Conservation (phyloP, 192 early-diverging fungal species). For the Entomortierella parvispora region DNA sequence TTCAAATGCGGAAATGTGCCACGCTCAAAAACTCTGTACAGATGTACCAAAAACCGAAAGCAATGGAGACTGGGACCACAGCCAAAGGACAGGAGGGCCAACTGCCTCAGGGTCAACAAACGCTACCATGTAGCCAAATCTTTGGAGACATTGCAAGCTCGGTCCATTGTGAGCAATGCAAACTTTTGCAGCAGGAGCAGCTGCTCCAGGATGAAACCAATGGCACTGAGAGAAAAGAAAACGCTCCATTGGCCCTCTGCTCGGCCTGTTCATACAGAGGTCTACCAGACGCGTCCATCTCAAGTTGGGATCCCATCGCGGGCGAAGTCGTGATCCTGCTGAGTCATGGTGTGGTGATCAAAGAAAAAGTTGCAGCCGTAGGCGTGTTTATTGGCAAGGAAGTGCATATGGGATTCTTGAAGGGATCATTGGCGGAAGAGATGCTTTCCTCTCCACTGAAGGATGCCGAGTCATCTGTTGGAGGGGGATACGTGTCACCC, state of each 20-base stretch:
- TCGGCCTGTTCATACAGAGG: conserved; percentile 31
- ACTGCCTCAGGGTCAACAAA: too few relatives aligned
- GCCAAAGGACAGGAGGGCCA: not conserved
- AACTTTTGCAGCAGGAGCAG: not conserved
- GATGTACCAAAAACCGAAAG: conserved; percentile 5
- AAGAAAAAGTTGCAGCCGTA: conserved; percentile 39
- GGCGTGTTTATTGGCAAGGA: conserved; percentile 51
- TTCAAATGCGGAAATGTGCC: conserved; percentile 34
- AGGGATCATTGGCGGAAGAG: conserved; percentile 37
- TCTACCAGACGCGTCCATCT: conserved; percentile 31
- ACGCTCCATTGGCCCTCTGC: conserved; percentile 10
- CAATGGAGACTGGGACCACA: not conserved
- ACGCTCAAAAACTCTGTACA: conserved; percentile 39
- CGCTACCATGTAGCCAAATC: too few relatives aligned
- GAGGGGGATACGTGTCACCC: not conserved
- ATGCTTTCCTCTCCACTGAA: conserved; percentile 29
- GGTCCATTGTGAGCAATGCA: conserved; percentile 5
- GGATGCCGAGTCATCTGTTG: not conserved
- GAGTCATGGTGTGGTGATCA: conserved; percentile 35
- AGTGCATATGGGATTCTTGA: conserved; percentile 47
- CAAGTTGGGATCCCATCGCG: conserved; percentile 29
- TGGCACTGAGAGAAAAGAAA: not conserved
- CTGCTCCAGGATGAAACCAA: not conserved
- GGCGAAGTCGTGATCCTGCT: conserved; percentile 22
- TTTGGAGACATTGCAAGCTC: not conserved